These are phyloP conservation scores for Fusarium sp. DNA, from an alignment of 2,329 filamentous ascomycete species.

Conservation along the genomic window DNA sequence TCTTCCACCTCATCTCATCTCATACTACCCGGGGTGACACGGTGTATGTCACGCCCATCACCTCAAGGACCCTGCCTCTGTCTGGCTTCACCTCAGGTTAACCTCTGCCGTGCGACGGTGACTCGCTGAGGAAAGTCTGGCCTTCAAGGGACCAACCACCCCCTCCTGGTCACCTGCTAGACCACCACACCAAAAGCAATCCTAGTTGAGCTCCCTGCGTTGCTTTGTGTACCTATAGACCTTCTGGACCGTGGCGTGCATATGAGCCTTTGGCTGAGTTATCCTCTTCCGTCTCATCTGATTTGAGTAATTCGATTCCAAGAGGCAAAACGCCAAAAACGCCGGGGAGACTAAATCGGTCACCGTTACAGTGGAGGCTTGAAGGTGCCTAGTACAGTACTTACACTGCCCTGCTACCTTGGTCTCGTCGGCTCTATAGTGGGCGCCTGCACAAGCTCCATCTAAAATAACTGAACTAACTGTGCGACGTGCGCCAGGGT, in stretches of 20 bases:
- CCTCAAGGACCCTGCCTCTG: slow-evolving; percentile 18
- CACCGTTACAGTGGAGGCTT: slow-evolving; percentile 20
- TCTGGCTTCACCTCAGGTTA: slow-evolving; percentile 21
- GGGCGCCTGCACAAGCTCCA: slow-evolving; percentile 32
- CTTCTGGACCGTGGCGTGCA: slow-evolving; percentile 18
- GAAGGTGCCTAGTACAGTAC: slow-evolving; percentile 5
- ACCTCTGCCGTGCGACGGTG: slow-evolving; percentile 24
- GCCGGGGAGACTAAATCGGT: slow-evolving; percentile 8
- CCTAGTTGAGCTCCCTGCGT: slow-evolving; percentile 1
- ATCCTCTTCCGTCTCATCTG: slow-evolving; percentile 1
- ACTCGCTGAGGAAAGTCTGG: slow-evolving; percentile 26
- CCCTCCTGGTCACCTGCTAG: slow-evolving; percentile 33
- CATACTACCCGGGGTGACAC: slow-evolving; percentile 26
- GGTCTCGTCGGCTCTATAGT: slow-evolving; percentile 29
- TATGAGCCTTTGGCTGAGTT: slow-evolving; percentile 1
- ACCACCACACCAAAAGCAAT: slow-evolving; percentile 13
- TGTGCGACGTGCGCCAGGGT: slow-evolving; percentile 33
- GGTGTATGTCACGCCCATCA: slow-evolving; percentile 23
- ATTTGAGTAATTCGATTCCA: slow-evolving; percentile 2
- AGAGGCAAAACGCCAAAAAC: slow-evolving; percentile 24
- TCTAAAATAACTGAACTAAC: slow-evolving; percentile 27
- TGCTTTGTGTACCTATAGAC: background rate
- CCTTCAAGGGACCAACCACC: slow-evolving; percentile 11
- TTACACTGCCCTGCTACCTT: background rate
- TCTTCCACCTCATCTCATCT: slow-evolving; percentile 9